Base-by-base conservation (phyloP, 768 basidiomycete species). In the Leccinum uliginosum region DNA sequence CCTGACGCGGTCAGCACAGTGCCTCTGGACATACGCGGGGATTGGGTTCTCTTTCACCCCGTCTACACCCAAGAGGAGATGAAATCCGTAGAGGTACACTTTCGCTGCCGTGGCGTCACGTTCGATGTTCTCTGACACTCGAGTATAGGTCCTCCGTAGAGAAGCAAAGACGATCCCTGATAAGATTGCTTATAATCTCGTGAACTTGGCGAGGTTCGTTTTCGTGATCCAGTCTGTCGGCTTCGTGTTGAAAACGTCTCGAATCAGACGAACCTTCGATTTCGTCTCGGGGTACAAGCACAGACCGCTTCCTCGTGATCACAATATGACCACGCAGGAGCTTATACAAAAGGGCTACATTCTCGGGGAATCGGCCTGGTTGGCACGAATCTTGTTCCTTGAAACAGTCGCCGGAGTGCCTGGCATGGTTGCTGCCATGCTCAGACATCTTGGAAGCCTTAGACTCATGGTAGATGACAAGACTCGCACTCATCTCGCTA, bases 381-480 rank as follows among this genome's bases (percentile, higher is more conserved):
- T 95, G 49, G 58, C 77, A 66, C 75, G 87, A 24, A 80, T 86
- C 59, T 71, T 87, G 48, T 82, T 87, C 74, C 79, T 98, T 32
- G 96, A 98, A 74, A 86, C 82, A 52, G 84, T 97, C 53, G 97
- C 97, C 12, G 97, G 91, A 21, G 94, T 98, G 1, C 96, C 96
- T 19, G 95, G 95, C 5, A 95, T 95, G 92, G 93, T 90, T n/a
- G 91, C 85, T 12, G 91, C 89, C 9, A 87, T 86, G 27, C 77
- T 95, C 34, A 82, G 97, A 26, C 97, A 99, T 74, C 78, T 99
- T 32, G 81, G 82, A 43, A 93, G 91, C 70, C 78, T 99, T 38
- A 84, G 97, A 40, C 76, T 94, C 35, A 90, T 98, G 89, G 89
- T 89, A 64, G 64, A 77, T 49, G 64, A 45, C 56, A 48, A 60